A percentile compares a stretch with the other conserved stretches of the same genome.
Conservation (phyloP, 805 yeast species). For the Candida orba region DNA sequence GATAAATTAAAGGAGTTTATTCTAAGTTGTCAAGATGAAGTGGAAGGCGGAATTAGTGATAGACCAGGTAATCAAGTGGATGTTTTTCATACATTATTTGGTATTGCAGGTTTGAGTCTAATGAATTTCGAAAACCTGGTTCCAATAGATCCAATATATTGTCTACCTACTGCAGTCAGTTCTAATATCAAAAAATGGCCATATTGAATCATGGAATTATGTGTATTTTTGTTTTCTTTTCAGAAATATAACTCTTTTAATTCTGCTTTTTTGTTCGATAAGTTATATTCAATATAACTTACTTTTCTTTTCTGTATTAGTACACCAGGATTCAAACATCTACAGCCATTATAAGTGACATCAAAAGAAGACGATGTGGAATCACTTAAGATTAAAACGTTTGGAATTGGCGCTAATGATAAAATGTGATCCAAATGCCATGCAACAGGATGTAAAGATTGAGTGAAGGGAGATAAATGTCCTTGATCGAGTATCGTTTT, state of each 20-base stretch:
- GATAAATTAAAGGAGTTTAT: constrained; percentile 60
- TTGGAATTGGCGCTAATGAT: constrained; percentile 74
- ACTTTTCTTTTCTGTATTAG: constrained; percentile 43
- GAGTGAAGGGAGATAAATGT: constrained; percentile 72
- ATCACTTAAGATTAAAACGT: constrained; percentile 57
- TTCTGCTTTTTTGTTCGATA: constrained; percentile 46
- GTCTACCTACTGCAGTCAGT: constrained; percentile 54
- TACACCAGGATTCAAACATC: constrained; percentile 64
- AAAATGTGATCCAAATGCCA: constrained; percentile 67
- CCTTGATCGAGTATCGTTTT: constrained; percentile 86
- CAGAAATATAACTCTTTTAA: constrained; percentile 39
- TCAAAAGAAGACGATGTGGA: constrained; percentile 64
- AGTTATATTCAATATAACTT: constrained; percentile 68
- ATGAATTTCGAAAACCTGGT: constrained; percentile 54
- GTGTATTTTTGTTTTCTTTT: no score
- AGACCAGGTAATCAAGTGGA: constrained; percentile 88
- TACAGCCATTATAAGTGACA: constrained; percentile 76
- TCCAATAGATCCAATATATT: constrained; percentile 79
- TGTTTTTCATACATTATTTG: constrained; percentile 88
- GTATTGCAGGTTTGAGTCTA: constrained; percentile 79
- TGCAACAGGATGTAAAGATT: constrained; percentile 50
- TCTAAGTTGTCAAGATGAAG: constrained; percentile 65
- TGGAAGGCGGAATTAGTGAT: constrained; percentile 87
- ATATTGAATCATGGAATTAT: constrained; percentile 6
- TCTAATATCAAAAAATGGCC: constrained; percentile 30